Evolutionary conservation across 495 filamentous ascomycete species (phyloP).

Genomic region (Lophiostoma macrostomum): DNA sequence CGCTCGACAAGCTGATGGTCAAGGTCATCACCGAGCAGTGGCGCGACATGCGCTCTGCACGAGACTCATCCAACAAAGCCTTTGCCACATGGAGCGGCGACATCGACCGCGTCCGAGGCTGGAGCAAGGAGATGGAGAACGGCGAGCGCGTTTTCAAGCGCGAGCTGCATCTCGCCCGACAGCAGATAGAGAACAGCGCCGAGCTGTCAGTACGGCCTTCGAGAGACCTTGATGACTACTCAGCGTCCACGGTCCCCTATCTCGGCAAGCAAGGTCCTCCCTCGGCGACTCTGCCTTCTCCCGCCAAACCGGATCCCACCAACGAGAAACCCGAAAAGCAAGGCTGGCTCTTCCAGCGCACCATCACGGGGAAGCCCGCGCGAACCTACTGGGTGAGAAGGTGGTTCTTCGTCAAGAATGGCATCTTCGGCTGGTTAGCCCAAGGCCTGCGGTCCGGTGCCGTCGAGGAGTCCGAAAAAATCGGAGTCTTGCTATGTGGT

Average conservation of each 20-base stretch:
- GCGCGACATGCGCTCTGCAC: slow-evolving; percentile 69
- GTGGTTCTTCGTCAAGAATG: slow-evolving; percentile 94
- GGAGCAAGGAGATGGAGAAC: slow-evolving; percentile 88
- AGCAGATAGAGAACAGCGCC: slow-evolving; percentile 78
- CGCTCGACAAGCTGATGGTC: slow-evolving; percentile 82
- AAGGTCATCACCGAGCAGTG: slow-evolving; percentile 80
- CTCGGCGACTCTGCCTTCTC: slow-evolving; percentile 48
- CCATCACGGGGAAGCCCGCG: slow-evolving; percentile 80
- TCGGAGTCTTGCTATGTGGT: slow-evolving; percentile 90
- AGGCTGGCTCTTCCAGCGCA: slow-evolving; percentile 86
- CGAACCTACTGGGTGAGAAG: slow-evolving; percentile 81
- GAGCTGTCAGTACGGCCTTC: slow-evolving; percentile 70
- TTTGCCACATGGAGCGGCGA: slow-evolving; percentile 67
- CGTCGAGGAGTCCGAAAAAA: slow-evolving; percentile 92
- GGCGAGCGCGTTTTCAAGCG: slow-evolving; percentile 72
- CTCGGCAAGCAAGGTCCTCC: slow-evolving; percentile 69
- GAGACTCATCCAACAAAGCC: slow-evolving; percentile 55
- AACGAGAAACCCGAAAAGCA: slow-evolving; percentile 68
- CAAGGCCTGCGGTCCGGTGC: slow-evolving; percentile 79
- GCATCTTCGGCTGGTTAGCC: slow-evolving; percentile 94
- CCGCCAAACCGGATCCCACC: slow-evolving; percentile 40
- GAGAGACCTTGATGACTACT: slow-evolving; percentile 90
- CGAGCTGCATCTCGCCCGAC: slow-evolving; percentile 73
- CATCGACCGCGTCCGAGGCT: slow-evolving; percentile 85
- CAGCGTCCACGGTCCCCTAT: slow-evolving; percentile 78